These are phyloP conservation scores for Bonia amplexicaulis DNA, from an alignment of 176 grass and related monocot genomes.

Conservation along the genomic window DNA sequence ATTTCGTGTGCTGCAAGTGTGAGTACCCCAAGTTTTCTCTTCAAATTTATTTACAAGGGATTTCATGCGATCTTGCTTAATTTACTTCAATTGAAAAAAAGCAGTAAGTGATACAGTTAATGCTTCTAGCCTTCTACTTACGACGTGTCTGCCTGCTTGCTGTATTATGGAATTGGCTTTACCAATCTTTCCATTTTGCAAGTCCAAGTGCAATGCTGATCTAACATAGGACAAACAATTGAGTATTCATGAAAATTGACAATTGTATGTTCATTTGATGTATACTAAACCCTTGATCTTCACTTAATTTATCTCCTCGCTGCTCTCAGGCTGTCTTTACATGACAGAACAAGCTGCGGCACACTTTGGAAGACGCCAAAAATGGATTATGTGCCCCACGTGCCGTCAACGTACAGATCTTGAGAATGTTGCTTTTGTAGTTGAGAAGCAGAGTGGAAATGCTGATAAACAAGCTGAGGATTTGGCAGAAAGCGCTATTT, in stretches of 20 bases:
- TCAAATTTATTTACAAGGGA: constrained; percentile 16
- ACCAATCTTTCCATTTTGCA: not conserved
- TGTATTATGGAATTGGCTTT: not conserved
- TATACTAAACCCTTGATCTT: not conserved
- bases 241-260: constrained; percentile 6
- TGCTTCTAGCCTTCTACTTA: not conserved
- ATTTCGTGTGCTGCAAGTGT: constrained; percentile 97
- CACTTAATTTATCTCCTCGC: constrained; percentile 14
- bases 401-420: constrained; percentile 84
- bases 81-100: constrained; percentile 16
- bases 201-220: not conserved
- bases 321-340: constrained; percentile 68
- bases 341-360: constrained; percentile 66
- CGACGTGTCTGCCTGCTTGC: not conserved
- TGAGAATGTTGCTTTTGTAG: constrained; percentile 83
- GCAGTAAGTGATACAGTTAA: constrained; percentile 6
- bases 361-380: constrained; percentile 52
- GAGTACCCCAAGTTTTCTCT: constrained; percentile 35
- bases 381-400: constrained; percentile 94
- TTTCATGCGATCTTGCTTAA: not conserved
- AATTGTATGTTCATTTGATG: constrained; percentile 18
- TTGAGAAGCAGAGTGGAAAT: constrained; percentile 52
- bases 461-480: constrained; percentile 42
- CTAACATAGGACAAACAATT: not conserved
- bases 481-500: constrained; percentile 55